Conservation (phyloP, 768 basidiomycete species). For the Fomitopsis serialis region DNA sequence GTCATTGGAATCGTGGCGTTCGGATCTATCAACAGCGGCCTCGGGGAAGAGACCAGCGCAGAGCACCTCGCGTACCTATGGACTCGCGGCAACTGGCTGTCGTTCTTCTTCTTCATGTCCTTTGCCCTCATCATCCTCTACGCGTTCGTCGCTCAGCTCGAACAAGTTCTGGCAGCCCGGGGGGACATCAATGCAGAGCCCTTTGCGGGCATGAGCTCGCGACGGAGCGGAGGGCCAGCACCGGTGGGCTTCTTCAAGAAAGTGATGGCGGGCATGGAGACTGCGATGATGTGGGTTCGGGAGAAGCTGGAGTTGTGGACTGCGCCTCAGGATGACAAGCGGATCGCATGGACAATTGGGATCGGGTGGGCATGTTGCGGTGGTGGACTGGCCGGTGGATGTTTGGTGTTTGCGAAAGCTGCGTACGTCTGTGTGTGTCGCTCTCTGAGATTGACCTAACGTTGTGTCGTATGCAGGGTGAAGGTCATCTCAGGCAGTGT, state of each 20-base stretch:
- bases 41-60: constrained; percentile 69
- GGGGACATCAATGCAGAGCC: constrained; percentile 63
- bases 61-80: constrained; percentile 77
- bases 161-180: constrained; percentile 65
- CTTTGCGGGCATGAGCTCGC: constrained; percentile 35
- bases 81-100: constrained; percentile 86
- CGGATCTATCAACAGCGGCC: constrained; percentile 78
- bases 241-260: constrained; percentile 23
- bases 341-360: constrained; percentile 85
- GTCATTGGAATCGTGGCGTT: constrained; percentile 88
- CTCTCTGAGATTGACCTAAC: not conserved
- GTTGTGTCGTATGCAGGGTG: constrained; percentile 41
- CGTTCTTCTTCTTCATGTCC: constrained; percentile 80
- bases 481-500: constrained; percentile 72
- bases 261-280: constrained; percentile 37
- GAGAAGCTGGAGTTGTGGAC: constrained; percentile 72
- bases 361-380: constrained; percentile 94
- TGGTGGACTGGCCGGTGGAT: constrained; percentile 84
- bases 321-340: constrained; percentile 75
- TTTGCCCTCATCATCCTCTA: constrained; percentile 60
- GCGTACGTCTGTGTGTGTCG: constrained; percentile 38
- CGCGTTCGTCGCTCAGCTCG: constrained; percentile 66
- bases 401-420: constrained; percentile 80
- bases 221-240: constrained; percentile 14
- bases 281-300: constrained; percentile 46